Conservation (phyloP, 371 early-diverging fungal species). For the Mucor mucedo region DNA sequence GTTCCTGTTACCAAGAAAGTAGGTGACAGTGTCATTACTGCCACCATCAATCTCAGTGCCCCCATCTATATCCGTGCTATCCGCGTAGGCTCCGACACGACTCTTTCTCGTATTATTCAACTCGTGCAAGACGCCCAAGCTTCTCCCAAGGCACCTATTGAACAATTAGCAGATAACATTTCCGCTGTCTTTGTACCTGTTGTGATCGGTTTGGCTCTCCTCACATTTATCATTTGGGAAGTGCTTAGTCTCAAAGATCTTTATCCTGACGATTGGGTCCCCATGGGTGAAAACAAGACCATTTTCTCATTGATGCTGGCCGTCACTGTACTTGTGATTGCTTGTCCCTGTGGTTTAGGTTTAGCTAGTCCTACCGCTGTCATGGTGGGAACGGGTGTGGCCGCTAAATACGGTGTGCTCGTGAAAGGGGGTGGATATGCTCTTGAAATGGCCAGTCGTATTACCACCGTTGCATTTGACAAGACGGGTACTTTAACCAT, state of each 20-base stretch:
- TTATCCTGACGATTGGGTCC: conserved; percentile 53
- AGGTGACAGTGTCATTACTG: conserved; percentile 60
- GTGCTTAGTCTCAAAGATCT: conserved; percentile 38
- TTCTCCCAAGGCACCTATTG: conserved; percentile 69
- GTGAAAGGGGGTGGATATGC: conserved; percentile 58
- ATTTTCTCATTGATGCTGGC: conserved; percentile 50
- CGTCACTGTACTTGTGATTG: conserved; percentile 73
- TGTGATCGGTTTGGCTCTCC: conserved; percentile 59
- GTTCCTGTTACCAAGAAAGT: conserved; percentile 70
- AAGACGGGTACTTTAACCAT: conserved; percentile 86
- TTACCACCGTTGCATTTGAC: conserved; percentile 93
- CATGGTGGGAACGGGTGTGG: conserved; percentile 90
- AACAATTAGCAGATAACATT: conserved; percentile 68
- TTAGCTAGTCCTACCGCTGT: conserved; percentile 88
- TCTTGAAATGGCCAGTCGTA: conserved; percentile 78
- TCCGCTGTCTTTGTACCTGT: conserved; percentile 64
- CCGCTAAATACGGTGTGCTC: conserved; percentile 71
- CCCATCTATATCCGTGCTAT: conserved; percentile 65
- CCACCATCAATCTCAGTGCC: conserved; percentile 63
- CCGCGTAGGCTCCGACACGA: conserved; percentile 63
- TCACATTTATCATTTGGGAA: conserved; percentile 65
- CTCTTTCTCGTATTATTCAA: conserved; percentile 67
- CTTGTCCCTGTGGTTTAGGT: conserved; percentile 77
- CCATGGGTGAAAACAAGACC: conserved; percentile 47
- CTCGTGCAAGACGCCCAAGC: conserved; percentile 75